Base-by-base conservation (phyloP, 2,329 filamentous ascomycete species). In the Trichoderma polysporum region DNA sequence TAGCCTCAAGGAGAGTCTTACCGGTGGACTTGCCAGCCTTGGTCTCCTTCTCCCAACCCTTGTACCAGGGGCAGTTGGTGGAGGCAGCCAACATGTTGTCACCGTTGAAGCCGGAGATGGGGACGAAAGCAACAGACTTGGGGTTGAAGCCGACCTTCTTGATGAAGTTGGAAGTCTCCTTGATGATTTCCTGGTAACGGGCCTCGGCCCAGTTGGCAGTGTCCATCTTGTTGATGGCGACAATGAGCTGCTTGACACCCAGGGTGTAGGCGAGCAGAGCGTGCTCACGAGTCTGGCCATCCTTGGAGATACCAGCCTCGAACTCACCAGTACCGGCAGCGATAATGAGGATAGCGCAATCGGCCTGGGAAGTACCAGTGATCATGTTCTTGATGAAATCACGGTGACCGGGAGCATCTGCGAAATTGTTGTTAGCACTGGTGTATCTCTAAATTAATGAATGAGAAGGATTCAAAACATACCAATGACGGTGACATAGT, bases 381-480 rank as follows among this genome's bases (percentile, higher is more conserved):
- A 99, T 99, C 95, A 99, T 99, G 94, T 98, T 99, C 94, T 99
- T 99, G 93, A 99, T 98, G 90, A 98, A 99, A 83, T 99, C 95
- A 95, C 95, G 94, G 87, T 99, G 95, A 86, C 95, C 95, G 80
- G 95, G 95, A 84, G 95, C 95, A 81, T 99, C 92, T 91, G 75
- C 45, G n/a, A 31, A 15, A 17, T 5, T 7, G 15, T 1, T 9
- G 27, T 47, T 57, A 56, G 41, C 13, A 13, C 13, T 9, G 9
- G 15, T 22, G 41, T n/a, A 4, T 12, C 1, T 27, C 7, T 25
- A 0, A 19, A 29, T 22, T 1, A 45, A 5, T 7, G 7, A n/a
- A 15, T 33, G 27, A n/a, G 2, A 56, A 10, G 19, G 13, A 65
- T 39, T 33, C 1, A 1, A 12, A n/a, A 84, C 88, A 76, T 89